Conservation (phyloP, 208 protist species). For the Crithidia expoeki region DNA sequence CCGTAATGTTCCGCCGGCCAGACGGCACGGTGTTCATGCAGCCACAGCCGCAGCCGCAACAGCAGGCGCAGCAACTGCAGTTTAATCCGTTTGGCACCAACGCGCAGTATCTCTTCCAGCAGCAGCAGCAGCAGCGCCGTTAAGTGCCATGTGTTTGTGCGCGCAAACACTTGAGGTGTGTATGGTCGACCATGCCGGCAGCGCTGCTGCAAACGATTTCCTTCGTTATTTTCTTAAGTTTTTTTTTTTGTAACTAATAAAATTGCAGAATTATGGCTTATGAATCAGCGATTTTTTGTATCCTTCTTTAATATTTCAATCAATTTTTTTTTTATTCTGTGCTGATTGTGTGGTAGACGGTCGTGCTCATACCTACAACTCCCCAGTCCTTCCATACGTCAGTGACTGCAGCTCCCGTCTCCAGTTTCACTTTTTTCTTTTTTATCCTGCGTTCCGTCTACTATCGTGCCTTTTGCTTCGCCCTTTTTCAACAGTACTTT, state of each 20-base stretch:
- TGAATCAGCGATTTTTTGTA: background rate
- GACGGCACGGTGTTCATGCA: slow-evolving; percentile 42
- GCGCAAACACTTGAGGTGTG: background rate
- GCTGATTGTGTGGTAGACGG: too few relatives aligned
- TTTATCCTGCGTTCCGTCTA: slow-evolving; percentile 2
- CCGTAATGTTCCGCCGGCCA: slow-evolving; percentile 36
- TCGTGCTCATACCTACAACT: too few relatives aligned
- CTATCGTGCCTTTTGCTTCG: background rate
- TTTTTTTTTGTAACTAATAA: background rate
- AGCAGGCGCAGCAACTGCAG: slow-evolving; percentile 20
- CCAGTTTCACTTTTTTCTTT: background rate
- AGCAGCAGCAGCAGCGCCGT: slow-evolving; percentile 46
- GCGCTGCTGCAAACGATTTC: too few relatives aligned
- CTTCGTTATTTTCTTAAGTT: background rate
- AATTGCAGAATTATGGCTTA: background rate
- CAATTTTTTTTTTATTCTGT: background rate
- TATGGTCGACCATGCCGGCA: too few relatives aligned
- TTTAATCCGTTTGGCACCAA: slow-evolving; percentile 46
- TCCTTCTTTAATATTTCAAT: background rate
- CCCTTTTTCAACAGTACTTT: slow-evolving; percentile 6
- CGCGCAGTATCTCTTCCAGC: slow-evolving; percentile 55
- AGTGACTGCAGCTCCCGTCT: too few relatives aligned
- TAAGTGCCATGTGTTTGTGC: background rate
- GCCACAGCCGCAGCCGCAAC: slow-evolving; percentile 22
- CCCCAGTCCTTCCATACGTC: too few relatives aligned